Conservation (phyloP, 768 basidiomycete genomes). For the Galerina marginata region DNA sequence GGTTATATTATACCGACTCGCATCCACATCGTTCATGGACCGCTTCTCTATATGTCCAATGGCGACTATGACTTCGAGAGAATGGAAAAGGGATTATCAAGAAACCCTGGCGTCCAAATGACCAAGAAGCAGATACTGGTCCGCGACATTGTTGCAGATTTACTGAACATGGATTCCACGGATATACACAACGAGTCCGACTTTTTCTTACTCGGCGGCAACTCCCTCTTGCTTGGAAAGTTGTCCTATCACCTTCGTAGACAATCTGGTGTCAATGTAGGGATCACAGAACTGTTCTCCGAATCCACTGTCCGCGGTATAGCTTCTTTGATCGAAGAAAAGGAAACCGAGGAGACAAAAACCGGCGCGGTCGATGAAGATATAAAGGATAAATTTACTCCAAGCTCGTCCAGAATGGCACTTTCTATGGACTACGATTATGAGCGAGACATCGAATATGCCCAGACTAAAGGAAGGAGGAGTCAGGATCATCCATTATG, state of each 20-base stretch:
- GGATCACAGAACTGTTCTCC: slow-evolving; percentile 44
- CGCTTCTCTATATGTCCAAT: slow-evolving; percentile 22
- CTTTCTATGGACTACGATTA: slow-evolving; percentile 35
- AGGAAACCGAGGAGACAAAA: slow-evolving; percentile 7
- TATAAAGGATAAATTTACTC: slow-evolving; percentile 5
- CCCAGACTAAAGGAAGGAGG: slow-evolving; percentile 27
- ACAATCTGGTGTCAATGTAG: slow-evolving; percentile 40
- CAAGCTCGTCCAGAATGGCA: slow-evolving; percentile 25
- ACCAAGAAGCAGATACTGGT: slow-evolving; percentile 36
- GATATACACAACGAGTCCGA: slow-evolving; percentile 40
- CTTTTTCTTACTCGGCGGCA: slow-evolving; percentile 51
- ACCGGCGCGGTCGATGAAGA: not conserved
- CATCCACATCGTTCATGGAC: slow-evolving; percentile 35
- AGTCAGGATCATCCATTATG: slow-evolving; percentile 43
- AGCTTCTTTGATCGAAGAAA: slow-evolving; percentile 40
- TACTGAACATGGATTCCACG: slow-evolving; percentile 35
- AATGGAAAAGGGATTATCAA: slow-evolving; percentile 33
- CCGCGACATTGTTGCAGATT: slow-evolving; percentile 41
- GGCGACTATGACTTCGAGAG: slow-evolving; percentile 37
- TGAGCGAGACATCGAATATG: slow-evolving; percentile 32
- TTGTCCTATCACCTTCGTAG: slow-evolving; percentile 47
- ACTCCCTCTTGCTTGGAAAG: slow-evolving; percentile 51
- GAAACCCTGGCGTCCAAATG: slow-evolving; percentile 29
- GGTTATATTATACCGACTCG: slow-evolving; percentile 47
- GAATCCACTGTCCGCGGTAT: slow-evolving; percentile 49